These are phyloP conservation scores for Asterophora lycoperdoides DNA, from an alignment of 768 basidiomycete species.

Conservation along the genomic window DNA sequence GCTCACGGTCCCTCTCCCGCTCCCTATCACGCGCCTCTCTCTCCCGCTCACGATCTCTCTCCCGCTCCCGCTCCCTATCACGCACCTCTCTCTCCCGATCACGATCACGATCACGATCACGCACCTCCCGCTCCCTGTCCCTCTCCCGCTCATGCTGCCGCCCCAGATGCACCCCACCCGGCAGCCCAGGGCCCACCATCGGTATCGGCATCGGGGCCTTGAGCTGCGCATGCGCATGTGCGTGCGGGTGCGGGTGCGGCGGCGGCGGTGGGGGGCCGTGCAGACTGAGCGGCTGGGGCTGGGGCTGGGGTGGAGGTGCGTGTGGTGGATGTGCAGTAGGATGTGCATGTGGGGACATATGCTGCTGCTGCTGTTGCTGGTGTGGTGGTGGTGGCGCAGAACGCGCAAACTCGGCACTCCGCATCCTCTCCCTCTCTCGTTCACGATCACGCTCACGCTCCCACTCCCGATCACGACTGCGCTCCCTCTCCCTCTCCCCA, in stretches of 20 bases:
- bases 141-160: conserved; percentile 5
- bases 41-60: conserved; percentile 3
- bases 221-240: neutral
- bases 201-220: too few relatives aligned
- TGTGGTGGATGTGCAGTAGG: conserved; percentile 1
- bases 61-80: conserved; percentile 19
- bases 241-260: neutral
- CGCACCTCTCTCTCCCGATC: conserved; percentile 13
- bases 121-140: conserved; percentile 15
- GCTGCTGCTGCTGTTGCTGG: neutral
- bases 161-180: neutral
- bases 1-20: too few relatives aligned
- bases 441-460: neutral
- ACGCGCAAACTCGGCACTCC: too few relatives aligned
- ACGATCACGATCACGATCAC: conserved; percentile 17
- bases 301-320: neutral
- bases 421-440: conserved; percentile 10
- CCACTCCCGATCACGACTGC: neutral
- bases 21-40: neutral
- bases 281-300: conserved; percentile 1
- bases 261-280: neutral
- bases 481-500: conserved; percentile 7
- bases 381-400: conserved; percentile 5
- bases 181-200: conserved; percentile 8
- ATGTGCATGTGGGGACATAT: neutral